Percentiles rank a stretch among this genome's conserved stretches.
phyloP scores from a whole-genome alignment of 1,284 basidiomycete genomes.

The Rhodotorula sp. region DNA sequence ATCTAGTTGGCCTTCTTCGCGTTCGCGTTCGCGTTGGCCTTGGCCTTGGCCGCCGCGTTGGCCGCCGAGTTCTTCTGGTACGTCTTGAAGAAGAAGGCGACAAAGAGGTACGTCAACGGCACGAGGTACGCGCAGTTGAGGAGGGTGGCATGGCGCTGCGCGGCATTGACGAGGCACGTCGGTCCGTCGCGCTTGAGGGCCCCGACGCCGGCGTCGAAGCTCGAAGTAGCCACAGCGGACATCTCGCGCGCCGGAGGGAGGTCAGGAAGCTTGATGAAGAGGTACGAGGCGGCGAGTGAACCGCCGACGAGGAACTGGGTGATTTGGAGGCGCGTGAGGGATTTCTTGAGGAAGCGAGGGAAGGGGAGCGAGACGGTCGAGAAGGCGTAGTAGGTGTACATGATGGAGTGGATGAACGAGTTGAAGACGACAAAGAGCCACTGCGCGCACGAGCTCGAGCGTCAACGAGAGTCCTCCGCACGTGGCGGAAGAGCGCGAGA shows the following conservation, averaged over 20 bases:
- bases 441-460: neutral
- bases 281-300: slow-evolving; percentile 36
- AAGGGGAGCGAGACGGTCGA: slow-evolving; percentile 46
- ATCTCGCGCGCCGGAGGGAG: slow-evolving; percentile 3
- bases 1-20: neutral
- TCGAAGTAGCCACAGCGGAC: neutral
- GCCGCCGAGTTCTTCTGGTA: slow-evolving; percentile 19
- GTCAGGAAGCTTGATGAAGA: slow-evolving; percentile 37
- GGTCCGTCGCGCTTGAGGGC: slow-evolving; percentile 14
- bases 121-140: slow-evolving; percentile 29
- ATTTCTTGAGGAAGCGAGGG: slow-evolving; percentile 45
- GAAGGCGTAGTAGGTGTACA: slow-evolving; percentile 46
- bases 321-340: slow-evolving; percentile 35
- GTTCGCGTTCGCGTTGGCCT: neutral
- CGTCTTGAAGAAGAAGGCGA: slow-evolving; percentile 33
- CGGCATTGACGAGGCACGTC: slow-evolving; percentile 29
- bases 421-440: slow-evolving; percentile 37
- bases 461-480: neutral
- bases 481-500: slow-evolving; percentile 19
- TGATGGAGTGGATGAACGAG: slow-evolving; percentile 41
- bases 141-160: slow-evolving; percentile 14
- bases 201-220: slow-evolving; percentile 20
- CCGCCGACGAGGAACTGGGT: slow-evolving; percentile 36
- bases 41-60: neutral
- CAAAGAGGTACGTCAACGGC: slow-evolving; percentile 30